Evolutionary conservation across 495 filamentous ascomycete genomes (phyloP), one percentile per base, ranked within the genome.

Genomic region (Daldinia childiae): DNA sequence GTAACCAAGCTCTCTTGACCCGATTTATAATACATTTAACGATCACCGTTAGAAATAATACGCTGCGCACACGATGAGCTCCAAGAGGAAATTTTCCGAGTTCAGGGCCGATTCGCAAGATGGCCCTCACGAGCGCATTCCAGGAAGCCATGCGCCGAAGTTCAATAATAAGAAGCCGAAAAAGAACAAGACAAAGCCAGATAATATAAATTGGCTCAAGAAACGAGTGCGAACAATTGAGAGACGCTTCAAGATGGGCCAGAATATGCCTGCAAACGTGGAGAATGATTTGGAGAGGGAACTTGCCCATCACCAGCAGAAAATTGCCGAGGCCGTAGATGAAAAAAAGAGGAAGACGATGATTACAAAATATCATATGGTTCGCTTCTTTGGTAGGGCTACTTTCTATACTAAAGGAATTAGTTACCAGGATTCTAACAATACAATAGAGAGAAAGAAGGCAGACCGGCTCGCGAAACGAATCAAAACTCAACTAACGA

Each of bases 321-420:
- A 94, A 70, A 83, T 98, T 17, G 84, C 79, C 26, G 81, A 83
- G 45, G 81, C 82, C 24, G 73, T 80, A 29, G 79, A 86, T 12
- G 88, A 90, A 71, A 90, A 87, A 75, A 79, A 81, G 57, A 87
- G 90, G 66, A 86, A 87, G 67, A 84, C 87, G 60, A 91, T 97
- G 86, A 94, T 95, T 56, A 87, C 85, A 76, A 93, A 89, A 74
- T 99, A 97, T 76, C 95, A 97, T 77, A 97, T 95, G 87, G 91
- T 98, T 26, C 85, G 95, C 55, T 99, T 99, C 78, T 92, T 91
- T 86, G 86, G 94, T 92, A 79, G 57, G 85, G 76, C 14, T n/a
- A 6, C 12, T 41, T 58, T 27, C 9, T 27, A 58, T 6, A 19
- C 11, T 8, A 39, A 2, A 17, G 34, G 19, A 26, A 26, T 48